Percentiles rank a stretch among this genome's conserved stretches.
phyloP scores from a whole-genome alignment of 495 filamentous ascomycete genomes.

The Hapsidospora chrysogenum region DNA sequence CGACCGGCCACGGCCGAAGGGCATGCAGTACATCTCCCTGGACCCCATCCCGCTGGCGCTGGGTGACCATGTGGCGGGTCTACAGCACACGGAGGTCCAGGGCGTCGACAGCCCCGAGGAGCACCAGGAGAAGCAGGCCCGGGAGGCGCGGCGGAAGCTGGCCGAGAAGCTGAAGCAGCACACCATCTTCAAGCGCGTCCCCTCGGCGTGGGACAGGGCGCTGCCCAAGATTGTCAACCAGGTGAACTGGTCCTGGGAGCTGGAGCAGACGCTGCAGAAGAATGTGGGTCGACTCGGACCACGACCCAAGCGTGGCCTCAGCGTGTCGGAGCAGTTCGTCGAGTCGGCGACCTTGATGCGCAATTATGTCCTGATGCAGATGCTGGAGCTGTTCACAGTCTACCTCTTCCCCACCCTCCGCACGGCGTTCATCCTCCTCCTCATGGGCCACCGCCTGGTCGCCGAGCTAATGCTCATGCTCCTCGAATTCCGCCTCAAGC shows the following conservation, averaged over 20 bases:
- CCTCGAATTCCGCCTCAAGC: slow-evolving; percentile 74
- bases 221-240: slow-evolving; percentile 79
- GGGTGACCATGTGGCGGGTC: slow-evolving; percentile 32
- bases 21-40: slow-evolving; percentile 95
- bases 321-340: slow-evolving; percentile 87
- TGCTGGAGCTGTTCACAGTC: slow-evolving; percentile 54
- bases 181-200: slow-evolving; percentile 57
- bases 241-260: slow-evolving; percentile 88
- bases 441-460: slow-evolving; percentile 65
- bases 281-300: slow-evolving; percentile 72
- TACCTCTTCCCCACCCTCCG: slow-evolving; percentile 70
- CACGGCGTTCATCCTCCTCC: slow-evolving; percentile 51
- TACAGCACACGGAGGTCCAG: slow-evolving; percentile 24
- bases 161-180: slow-evolving; percentile 86
- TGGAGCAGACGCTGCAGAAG: slow-evolving; percentile 66
- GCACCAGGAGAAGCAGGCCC: slow-evolving; percentile 35
- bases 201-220: slow-evolving; percentile 67
- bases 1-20: slow-evolving; percentile 64
- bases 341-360: slow-evolving; percentile 78
- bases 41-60: slow-evolving; percentile 77
- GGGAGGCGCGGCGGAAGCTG: slow-evolving; percentile 37
- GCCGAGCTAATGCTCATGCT: slow-evolving; percentile 68
- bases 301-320: slow-evolving; percentile 67
- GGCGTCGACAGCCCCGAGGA: slow-evolving; percentile 28
- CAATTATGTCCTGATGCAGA: slow-evolving; percentile 49